phyloP scores from a whole-genome alignment of 768 basidiomycete species.

The Leccinum disarticulatum region DNA sequence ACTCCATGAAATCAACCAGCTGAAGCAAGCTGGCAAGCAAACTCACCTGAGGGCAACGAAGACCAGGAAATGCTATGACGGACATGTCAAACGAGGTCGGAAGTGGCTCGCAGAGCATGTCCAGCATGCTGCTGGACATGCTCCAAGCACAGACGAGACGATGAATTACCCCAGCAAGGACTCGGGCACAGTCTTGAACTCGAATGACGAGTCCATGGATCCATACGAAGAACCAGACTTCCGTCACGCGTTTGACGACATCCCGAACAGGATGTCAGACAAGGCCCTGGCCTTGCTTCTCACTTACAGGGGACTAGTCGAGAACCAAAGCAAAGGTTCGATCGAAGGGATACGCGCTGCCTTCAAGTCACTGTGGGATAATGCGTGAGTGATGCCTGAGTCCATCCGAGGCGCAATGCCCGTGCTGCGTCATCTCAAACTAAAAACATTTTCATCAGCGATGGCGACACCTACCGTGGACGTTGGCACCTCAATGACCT shows the following conservation, averaged over 20 bases:
- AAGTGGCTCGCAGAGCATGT: background rate
- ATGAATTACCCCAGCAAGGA: too few species aligned
- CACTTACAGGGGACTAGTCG: background rate
- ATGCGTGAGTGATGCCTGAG: background rate
- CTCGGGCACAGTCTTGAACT: too few species aligned
- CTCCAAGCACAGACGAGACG: too few species aligned
- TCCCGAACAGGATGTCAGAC: background rate
- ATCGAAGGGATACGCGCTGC: conserved; percentile 2
- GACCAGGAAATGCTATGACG: background rate
- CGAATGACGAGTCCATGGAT: background rate
- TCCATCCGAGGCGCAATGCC: too few species aligned
- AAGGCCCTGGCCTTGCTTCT: background rate
- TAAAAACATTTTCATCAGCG: background rate
- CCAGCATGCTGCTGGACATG: background rate
- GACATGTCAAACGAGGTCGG: background rate
- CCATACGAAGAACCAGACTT: background rate
- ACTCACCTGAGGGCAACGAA: conserved; percentile 6
- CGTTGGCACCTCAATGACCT: background rate
- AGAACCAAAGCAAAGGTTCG: background rate
- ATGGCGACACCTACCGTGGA: background rate
- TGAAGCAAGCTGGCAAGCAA: conserved; percentile 1
- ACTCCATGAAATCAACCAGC: background rate
- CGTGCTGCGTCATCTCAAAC: too few species aligned
- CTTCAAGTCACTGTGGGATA: conserved; percentile 9
- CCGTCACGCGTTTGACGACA: background rate